These are phyloP conservation scores for Sodiomyces alkalinus DNA, from an alignment of 2,329 filamentous ascomycete genomes.

Conservation along the genomic window DNA sequence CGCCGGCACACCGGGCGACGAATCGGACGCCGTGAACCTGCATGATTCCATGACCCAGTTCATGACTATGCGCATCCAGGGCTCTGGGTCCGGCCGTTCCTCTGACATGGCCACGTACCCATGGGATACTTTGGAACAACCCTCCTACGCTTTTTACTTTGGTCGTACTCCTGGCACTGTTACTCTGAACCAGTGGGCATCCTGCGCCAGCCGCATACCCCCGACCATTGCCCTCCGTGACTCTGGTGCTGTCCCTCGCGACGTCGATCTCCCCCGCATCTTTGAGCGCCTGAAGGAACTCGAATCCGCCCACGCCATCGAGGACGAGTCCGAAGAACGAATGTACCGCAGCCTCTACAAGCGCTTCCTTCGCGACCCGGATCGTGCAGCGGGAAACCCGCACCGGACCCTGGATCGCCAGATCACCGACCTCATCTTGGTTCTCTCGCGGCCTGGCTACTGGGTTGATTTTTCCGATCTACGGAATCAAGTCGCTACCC, in stretches of 20 bases:
- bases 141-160: slow-evolving; percentile 53
- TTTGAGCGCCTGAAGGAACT: slow-evolving; percentile 44
- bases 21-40: slow-evolving; percentile 31
- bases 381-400: slow-evolving; percentile 39
- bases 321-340: slow-evolving; percentile 40
- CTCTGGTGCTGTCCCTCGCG: slow-evolving; percentile 41
- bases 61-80: slow-evolving; percentile 36
- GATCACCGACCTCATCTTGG: slow-evolving; percentile 56
- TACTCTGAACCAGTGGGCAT: slow-evolving; percentile 55
- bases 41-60: slow-evolving; percentile 43
- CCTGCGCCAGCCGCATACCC: slow-evolving; percentile 39
- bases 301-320: slow-evolving; percentile 30
- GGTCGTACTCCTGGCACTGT: slow-evolving; percentile 54
- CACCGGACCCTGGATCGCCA: slow-evolving; percentile 54
- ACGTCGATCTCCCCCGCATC: slow-evolving; percentile 41
- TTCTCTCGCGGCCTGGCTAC: slow-evolving; percentile 44
- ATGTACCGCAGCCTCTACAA: slow-evolving; percentile 52
- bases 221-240: slow-evolving; percentile 42
- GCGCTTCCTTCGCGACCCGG: slow-evolving; percentile 51
- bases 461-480: slow-evolving; percentile 62
- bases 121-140: slow-evolving; percentile 62
- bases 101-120: slow-evolving; percentile 26
- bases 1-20: slow-evolving; percentile 26
- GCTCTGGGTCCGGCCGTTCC: slow-evolving; percentile 14
- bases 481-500: slow-evolving; percentile 58